phyloP scores from a whole-genome alignment of 2,329 filamentous ascomycete genomes.

The Fonsecaea nubica region DNA sequence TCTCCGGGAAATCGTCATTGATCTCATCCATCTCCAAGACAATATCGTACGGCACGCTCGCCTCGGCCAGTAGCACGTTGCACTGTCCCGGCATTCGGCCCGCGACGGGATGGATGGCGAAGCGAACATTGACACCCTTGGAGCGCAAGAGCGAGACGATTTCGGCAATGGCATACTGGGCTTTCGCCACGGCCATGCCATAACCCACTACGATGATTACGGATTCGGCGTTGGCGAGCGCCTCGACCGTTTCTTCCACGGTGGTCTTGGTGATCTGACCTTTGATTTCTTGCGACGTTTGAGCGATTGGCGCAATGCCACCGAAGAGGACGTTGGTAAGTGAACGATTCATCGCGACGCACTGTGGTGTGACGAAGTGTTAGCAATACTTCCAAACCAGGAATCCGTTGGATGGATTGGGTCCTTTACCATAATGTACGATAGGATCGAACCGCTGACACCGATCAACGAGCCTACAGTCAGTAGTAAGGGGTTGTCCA shows the following conservation, averaged over 20 bases:
- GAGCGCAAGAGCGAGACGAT: conserved; percentile 76
- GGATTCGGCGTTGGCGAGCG: conserved; percentile 75
- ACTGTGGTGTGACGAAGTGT: conserved; percentile 47
- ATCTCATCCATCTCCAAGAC: conserved; percentile 96
- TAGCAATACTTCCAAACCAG: conserved; percentile 1
- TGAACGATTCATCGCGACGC: conserved; percentile 88
- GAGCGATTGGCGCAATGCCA: conserved; percentile 70
- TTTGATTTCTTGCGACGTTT: conserved; percentile 72
- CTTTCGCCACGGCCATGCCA: conserved; percentile 93
- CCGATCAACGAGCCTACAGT: conserved; percentile 87
- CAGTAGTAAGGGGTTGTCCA: conserved; percentile 83
- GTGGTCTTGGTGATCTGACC: conserved; percentile 79
- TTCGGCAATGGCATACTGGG: conserved; percentile 86
- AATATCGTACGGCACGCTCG: conserved; percentile 87
- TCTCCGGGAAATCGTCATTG: conserved; percentile 87
- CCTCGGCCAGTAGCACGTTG: conserved; percentile 87
- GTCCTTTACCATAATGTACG: conserved; percentile 68
- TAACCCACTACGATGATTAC: conserved; percentile 91
- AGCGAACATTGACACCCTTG: conserved; percentile 80
- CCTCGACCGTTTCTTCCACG: conserved; percentile 80
- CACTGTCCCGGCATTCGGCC: conserved; percentile 93
- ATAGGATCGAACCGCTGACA: conserved; percentile 85
- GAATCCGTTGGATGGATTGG: background rate
- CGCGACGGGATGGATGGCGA: conserved; percentile 88
- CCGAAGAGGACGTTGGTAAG: conserved; percentile 90